Conservation (phyloP, 805 yeast species). For the Candida anglica region DNA sequence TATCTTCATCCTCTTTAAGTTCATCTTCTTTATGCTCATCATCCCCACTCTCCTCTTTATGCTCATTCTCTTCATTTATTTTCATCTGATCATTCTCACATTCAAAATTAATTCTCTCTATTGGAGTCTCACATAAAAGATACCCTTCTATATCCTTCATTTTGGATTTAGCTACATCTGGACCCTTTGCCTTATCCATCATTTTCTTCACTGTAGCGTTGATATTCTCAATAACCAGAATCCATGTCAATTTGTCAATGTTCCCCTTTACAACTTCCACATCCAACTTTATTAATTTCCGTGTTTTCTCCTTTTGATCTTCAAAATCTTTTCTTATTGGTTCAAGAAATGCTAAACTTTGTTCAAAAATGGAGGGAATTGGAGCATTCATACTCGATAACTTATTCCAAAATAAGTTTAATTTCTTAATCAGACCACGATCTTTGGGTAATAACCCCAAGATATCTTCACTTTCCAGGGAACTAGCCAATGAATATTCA, state of each 20-base stretch:
- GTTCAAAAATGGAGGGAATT: constrained; percentile 4
- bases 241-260: constrained; percentile 16
- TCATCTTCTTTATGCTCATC: constrained; percentile 5
- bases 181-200: constrained; percentile 31
- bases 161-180: constrained; percentile 35
- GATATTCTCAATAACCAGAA: constrained; percentile 23
- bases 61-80: no score
- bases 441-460: constrained; percentile 24
- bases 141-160: constrained; percentile 50
- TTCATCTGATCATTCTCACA: no score
- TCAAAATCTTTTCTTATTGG: constrained; percentile 29
- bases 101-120: constrained; percentile 43
- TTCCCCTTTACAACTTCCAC: constrained; percentile 3
- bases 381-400: constrained; percentile 7
- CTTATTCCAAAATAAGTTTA: constrained; percentile 22
- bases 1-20: constrained; percentile 4
- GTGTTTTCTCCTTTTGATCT: constrained; percentile 13
- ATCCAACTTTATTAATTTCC: constrained; percentile 6
- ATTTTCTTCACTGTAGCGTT: constrained; percentile 27
- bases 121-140: constrained; percentile 42
- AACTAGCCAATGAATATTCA: constrained; percentile 54
- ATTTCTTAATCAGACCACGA: constrained; percentile 6
- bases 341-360: constrained; percentile 23
- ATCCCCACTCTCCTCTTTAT: no score
- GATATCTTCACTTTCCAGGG: constrained; percentile 38